These are phyloP conservation scores for Pichia cabralensis DNA, from an alignment of 805 yeast species.

Conservation along the genomic window DNA sequence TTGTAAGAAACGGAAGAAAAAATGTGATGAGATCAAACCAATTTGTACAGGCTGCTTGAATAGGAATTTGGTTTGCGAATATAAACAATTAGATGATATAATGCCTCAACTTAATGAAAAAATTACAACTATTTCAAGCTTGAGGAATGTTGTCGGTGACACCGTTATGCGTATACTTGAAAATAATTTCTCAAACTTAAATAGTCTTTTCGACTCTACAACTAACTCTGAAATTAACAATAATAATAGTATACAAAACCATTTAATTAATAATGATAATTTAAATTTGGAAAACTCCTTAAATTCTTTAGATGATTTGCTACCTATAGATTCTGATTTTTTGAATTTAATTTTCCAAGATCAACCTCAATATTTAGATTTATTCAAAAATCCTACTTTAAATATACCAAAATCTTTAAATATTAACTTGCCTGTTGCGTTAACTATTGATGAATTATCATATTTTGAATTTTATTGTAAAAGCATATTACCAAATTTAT, in stretches of 20 bases:
- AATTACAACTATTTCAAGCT: conserved; percentile 6
- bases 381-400: conserved; percentile 5
- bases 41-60: conserved; percentile 21
- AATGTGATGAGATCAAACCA: conserved; percentile 23
- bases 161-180: conserved; percentile 10
- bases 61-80: conserved; percentile 14
- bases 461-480: conserved; percentile 40
- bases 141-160: conserved; percentile 9
- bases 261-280: neutral
- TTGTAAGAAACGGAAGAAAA: conserved; percentile 22
- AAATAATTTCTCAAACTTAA: conserved; percentile 6
- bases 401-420: conserved; percentile 9
- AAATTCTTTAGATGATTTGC: conserved; percentile 4
- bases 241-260: no score
- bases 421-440: conserved; percentile 14
- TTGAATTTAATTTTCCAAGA: conserved; percentile 7
- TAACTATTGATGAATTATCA: conserved; percentile 12
- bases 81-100: conserved; percentile 5
- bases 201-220: conserved; percentile 6
- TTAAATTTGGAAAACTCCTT: neutral
- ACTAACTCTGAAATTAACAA: neutral
- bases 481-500: conserved; percentile 35
- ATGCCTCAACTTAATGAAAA: neutral
- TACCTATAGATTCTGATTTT: conserved; percentile 9
- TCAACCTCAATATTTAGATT: conserved; percentile 10